phyloP scores from a whole-genome alignment of 2,329 filamentous ascomycete species.

The Ophiostoma sp. region DNA sequence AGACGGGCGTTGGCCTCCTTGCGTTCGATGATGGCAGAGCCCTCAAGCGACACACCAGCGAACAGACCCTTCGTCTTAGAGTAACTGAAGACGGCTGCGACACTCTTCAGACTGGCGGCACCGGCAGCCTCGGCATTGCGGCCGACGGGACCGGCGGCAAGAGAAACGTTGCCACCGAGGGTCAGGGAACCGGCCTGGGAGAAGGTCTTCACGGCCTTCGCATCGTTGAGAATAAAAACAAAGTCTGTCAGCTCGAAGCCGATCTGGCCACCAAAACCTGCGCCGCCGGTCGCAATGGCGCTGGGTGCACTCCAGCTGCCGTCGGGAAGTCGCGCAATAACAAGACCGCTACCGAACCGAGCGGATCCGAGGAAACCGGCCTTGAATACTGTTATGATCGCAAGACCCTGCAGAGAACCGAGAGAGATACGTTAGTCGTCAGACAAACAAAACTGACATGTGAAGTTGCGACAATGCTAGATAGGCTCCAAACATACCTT shows the following conservation, averaged over 20 bases:
- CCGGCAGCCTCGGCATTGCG: conserved; percentile 95
- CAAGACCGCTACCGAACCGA: conserved; percentile 78
- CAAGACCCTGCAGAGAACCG: conserved; percentile 60
- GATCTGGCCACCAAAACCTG: conserved; percentile 82
- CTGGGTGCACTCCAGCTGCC: conserved; percentile 79
- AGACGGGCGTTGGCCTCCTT: conserved; percentile 97
- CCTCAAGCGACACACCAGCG: conserved; percentile 91
- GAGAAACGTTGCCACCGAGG: conserved; percentile 91
- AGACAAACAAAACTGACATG: neutral
- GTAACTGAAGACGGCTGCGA: conserved; percentile 94
- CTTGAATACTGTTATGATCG: conserved; percentile 83
- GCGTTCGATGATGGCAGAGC: conserved; percentile 88
- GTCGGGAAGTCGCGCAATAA: conserved; percentile 75
- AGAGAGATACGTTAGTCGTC: neutral
- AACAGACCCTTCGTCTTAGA: conserved; percentile 98
- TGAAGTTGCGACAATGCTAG: neutral
- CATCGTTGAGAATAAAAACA: conserved; percentile 97
- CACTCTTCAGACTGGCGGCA: conserved; percentile 83
- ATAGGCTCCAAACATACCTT: conserved; percentile 60
- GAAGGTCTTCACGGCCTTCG: conserved; percentile 85
- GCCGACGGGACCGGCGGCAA: conserved; percentile 90
- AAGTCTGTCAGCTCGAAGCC: conserved; percentile 90
- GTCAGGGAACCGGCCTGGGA: conserved; percentile 89
- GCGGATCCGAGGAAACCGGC: conserved; percentile 82
- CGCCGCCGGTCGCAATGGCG: conserved; percentile 77